A percentile compares a stretch with the other conserved stretches of the same genome.
Evolutionary conservation across 441 rosid species (phyloP).

Genomic region (Mallotus repandus): DNA sequence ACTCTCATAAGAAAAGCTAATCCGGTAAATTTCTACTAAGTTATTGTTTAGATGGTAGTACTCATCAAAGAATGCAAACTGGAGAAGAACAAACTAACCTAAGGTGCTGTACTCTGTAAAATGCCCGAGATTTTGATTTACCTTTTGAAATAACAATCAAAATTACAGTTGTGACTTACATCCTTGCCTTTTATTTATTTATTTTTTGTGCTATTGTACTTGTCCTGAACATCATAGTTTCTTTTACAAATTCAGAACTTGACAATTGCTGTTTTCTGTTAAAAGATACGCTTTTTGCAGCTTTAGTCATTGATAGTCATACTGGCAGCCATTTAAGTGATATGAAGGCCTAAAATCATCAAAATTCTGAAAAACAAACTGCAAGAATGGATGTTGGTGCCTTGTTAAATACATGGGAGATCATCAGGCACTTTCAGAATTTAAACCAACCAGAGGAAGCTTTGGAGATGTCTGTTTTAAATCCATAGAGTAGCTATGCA

Average conservation of each 20-base stretch:
- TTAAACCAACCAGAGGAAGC: not conserved
- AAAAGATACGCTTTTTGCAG: not conserved
- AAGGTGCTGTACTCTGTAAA: not conserved
- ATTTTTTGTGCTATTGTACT: not conserved
- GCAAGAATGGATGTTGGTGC: not conserved
- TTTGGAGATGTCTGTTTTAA: too few species aligned
- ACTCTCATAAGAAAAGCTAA: not conserved
- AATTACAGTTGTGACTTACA: not conserved
- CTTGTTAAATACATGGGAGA: not conserved
- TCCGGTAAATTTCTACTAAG: not conserved
- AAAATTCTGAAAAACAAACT: not conserved
- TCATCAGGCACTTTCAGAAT: not conserved
- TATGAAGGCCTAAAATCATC: not conserved
- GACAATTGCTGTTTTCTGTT: too few species aligned
- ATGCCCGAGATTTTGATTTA: not conserved
- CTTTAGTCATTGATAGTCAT: not conserved
- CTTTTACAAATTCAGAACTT: not conserved
- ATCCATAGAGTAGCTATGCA: too few species aligned
- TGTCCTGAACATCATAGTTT: not conserved
- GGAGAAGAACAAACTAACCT: not conserved
- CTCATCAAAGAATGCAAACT: too few species aligned
- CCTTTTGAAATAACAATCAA: not conserved
- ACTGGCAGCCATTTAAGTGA: not conserved
- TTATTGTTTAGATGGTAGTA: too few species aligned
- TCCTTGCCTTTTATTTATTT: not conserved